Evolutionary conservation across 176 grass and related monocot genomes (phyloP), one percentile per base, ranked within the genome.

Genomic region (Dendrocalamus sinicus): DNA sequence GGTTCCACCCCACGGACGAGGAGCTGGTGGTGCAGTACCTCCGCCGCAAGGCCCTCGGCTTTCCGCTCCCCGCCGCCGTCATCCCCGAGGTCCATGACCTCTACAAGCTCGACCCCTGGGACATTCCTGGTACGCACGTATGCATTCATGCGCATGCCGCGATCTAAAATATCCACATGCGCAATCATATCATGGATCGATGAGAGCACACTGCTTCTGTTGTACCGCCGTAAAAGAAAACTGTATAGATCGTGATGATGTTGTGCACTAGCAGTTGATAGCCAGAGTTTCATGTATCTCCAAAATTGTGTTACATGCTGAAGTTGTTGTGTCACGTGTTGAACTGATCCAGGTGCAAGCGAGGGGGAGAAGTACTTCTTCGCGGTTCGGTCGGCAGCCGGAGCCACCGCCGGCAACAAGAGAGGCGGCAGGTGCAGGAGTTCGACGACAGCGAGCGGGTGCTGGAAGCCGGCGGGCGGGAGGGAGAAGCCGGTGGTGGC

Each of bases 21-120:
- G 95, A 98, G 80, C 85, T 98, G n/a, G 91, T 98, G 46, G 54
- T 95, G n/a, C 93, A 98, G 88, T 98, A 98, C 87, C 95, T 98
- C 76, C 81, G 91, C 20, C 85, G 89, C 54, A 95, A 95, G 89
- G 89, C 85, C 26, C 65, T 87, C 45, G 87, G 76, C 58, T 80
- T 64, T 9, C 91, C 95, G 50, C 85, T 98, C 43, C 95, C 95
- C 3, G 95, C 95, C 37, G 82, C 80, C 76, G 84, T 95, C 73
- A 98, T 98, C 80, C 62, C 89, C 30, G 93, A 92, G 46, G 81
- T 98, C 80, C 53, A 59, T 15, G 52, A 87, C 84, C 88, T 98
- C 83, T 70, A 85, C 43, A 85, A 24, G 47, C 80, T 85, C 85
- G 89, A 92, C 48, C 95, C 95, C 15, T 92, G 95, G 95, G 91